Base-by-base conservation (phyloP, 1,284 basidiomycete genomes). In the Ganoderma meredithae region DNA sequence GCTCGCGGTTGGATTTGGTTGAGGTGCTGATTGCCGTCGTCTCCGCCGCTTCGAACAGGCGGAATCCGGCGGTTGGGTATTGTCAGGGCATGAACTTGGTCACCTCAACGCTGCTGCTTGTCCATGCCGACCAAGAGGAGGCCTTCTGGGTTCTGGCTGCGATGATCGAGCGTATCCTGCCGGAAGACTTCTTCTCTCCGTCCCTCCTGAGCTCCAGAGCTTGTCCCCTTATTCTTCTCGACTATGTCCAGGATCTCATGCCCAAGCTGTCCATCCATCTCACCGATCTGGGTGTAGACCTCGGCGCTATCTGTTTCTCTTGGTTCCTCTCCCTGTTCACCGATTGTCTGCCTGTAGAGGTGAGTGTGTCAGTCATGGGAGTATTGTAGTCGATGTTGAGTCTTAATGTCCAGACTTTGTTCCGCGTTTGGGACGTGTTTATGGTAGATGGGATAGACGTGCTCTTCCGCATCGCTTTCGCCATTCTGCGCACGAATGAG, bases 251-350 rank as follows among this genome's bases (percentile, higher is more conserved):
- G 47, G 91, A 95, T 69, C 81, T 88, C 62, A 82, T 92, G 25
- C 97, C 97, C 0, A 90, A 89, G 76, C 81, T 98, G 1, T 86
- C 91, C 63, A 77, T 81, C 0, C 96, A 99, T 76, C 85, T 99
- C 27, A 85, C 84, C 3, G 86, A 90, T 19, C 87, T 98, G 0
- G 94, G 92, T 1, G 91, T 99, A 1, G 97, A 99, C 77, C 85
- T 99, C 5, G 91, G 93, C 1, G 96, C 96, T 0, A 95, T 99
- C 67, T 98, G 95, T 68, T 99, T 99, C 82, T 97, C 96, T 2
- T 99, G 97, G 97, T 98, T 99, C 82, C 83, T 99, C 47, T 97
- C 95, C 6, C 83, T 99, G 22, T 99, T 98, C 77, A 98, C 97
- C 0, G 96, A 98, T 76, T 98, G 96, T 79, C 83, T 99, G 3